phyloP scores from a whole-genome alignment of 2,329 filamentous ascomycete species.

The Elsinoe australis region DNA sequence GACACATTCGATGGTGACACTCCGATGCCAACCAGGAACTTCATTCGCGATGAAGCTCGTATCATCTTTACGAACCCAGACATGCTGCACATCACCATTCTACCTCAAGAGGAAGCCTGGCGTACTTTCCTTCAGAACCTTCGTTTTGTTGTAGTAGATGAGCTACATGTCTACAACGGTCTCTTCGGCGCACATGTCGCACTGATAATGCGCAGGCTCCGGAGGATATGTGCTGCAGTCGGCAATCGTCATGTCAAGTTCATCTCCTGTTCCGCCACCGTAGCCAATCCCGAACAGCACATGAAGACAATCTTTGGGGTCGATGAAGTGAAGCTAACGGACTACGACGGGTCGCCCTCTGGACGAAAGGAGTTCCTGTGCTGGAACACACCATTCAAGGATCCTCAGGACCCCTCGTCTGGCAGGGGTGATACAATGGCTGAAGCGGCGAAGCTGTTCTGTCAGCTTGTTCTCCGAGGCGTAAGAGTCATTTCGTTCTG shows the following conservation, averaged over 20 bases:
- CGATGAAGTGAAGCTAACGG: slow-evolving; percentile 68
- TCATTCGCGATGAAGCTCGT: slow-evolving; percentile 76
- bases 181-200: slow-evolving; percentile 90
- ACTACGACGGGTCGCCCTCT: slow-evolving; percentile 88
- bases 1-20: slow-evolving; percentile 98
- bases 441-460: slow-evolving; percentile 86
- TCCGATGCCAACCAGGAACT: slow-evolving; percentile 66
- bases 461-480: slow-evolving; percentile 77
- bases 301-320: slow-evolving; percentile 93
- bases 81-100: slow-evolving; percentile 90
- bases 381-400: slow-evolving; percentile 95
- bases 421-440: slow-evolving; percentile 74
- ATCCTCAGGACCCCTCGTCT: slow-evolving; percentile 76
- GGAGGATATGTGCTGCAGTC: slow-evolving; percentile 80
- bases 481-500: slow-evolving; percentile 92
- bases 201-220: slow-evolving; percentile 83
- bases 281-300: slow-evolving; percentile 84
- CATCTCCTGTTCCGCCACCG: slow-evolving; percentile 91
- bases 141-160: slow-evolving; percentile 74
- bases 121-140: slow-evolving; percentile 79
- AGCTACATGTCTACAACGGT: slow-evolving; percentile 94
- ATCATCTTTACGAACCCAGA: slow-evolving; percentile 98
- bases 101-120: slow-evolving; percentile 89
- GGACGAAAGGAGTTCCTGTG: slow-evolving; percentile 91
- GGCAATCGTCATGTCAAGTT: slow-evolving; percentile 83